A percentile compares a stretch with the other conserved stretches of the same genome.
Evolutionary conservation across 1,284 basidiomycete genomes (phyloP).

Genomic region (Pseudozyma sp.): DNA sequence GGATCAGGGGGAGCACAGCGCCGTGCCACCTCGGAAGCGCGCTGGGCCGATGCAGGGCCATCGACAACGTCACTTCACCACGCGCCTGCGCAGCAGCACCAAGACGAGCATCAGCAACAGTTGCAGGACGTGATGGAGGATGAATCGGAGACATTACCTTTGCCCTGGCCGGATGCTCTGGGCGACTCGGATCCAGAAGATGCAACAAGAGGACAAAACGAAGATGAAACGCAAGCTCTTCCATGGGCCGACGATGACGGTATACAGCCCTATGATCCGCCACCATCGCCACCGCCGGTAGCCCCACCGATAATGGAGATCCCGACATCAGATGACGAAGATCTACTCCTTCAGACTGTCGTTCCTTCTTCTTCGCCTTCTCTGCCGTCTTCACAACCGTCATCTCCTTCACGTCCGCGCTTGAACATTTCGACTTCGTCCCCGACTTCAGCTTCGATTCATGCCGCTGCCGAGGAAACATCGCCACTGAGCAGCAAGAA

Average conservation of each 20-base stretch:
- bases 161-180: constrained; percentile 19
- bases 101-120: no score
- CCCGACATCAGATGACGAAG: constrained; percentile 36
- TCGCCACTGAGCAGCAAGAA: background rate
- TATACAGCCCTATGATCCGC: background rate
- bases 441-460: background rate
- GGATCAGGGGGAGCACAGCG: background rate
- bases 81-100: background rate
- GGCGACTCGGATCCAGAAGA: background rate
- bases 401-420: constrained; percentile 6
- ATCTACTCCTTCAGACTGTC: constrained; percentile 19
- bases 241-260: constrained; percentile 1
- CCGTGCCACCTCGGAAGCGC: constrained; percentile 15
- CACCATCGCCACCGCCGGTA: background rate
- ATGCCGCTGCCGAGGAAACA: background rate
- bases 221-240: background rate
- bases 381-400: background rate
- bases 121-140: constrained; percentile 5
- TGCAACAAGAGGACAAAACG: background rate
- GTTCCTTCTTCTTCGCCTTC: constrained; percentile 1
- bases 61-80: background rate
- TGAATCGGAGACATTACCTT: constrained; percentile 16
- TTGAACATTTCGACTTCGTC: background rate
- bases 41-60: background rate
- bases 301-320: constrained; percentile 7